phyloP scores from a whole-genome alignment of 305 asterid genomes.

The Solanum chacoense region DNA sequence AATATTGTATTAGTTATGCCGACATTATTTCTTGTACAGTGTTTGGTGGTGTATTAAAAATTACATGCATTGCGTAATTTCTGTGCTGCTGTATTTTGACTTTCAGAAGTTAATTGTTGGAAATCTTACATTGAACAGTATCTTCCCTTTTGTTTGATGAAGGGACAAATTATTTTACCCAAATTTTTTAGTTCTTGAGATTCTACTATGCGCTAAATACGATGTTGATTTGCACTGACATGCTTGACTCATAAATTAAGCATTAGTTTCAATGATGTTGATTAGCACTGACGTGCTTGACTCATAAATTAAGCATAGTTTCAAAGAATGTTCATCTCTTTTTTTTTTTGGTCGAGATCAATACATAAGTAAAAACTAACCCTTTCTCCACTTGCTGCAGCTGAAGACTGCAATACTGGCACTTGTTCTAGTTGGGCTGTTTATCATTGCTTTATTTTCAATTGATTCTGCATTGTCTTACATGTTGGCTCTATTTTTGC shows the following conservation, averaged over 20 bases:
- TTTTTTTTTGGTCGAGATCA: neutral
- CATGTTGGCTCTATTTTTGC: conserved; percentile 42
- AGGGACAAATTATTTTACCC: neutral
- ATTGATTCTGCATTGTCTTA: conserved; percentile 69
- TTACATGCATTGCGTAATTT: neutral
- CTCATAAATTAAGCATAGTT: neutral
- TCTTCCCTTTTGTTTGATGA: neutral
- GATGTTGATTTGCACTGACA: neutral
- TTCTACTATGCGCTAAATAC: neutral
- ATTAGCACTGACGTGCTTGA: neutral
- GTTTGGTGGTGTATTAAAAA: neutral
- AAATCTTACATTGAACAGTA: neutral
- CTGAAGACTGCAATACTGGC: conserved; percentile 72
- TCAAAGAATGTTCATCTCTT: neutral
- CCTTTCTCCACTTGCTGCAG: conserved; percentile 27
- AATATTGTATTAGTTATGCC: neutral
- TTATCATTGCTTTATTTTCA: conserved; percentile 55
- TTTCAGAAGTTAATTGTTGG: neutral
- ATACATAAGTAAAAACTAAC: neutral
- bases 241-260: neutral
- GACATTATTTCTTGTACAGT: neutral
- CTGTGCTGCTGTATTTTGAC: neutral
- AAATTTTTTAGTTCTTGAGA: neutral
- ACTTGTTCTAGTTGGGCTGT: conserved; percentile 71
- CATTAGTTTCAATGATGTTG: neutral